Evolutionary conservation across 1,284 basidiomycete genomes (phyloP).

Genomic region (Tausonia pullulans): DNA sequence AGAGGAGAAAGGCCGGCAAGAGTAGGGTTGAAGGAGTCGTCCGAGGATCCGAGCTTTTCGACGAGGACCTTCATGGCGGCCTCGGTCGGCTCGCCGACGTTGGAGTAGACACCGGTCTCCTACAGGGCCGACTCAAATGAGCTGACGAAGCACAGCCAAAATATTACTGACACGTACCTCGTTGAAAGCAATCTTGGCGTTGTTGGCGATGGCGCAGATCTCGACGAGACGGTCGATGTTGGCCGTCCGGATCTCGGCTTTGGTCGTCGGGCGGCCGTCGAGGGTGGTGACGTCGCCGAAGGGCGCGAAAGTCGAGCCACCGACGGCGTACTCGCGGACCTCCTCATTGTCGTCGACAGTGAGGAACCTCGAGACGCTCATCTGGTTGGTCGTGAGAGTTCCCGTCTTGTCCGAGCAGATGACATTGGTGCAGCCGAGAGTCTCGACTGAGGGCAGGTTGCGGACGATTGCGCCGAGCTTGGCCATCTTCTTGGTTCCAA

Average conservation of each 20-base stretch:
- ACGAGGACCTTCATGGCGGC: slow-evolving; percentile 85
- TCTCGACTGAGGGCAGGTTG: slow-evolving; percentile 92
- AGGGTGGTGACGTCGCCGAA: slow-evolving; percentile 56
- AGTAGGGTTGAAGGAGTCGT: slow-evolving; percentile 41
- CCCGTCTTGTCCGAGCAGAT: slow-evolving; percentile 96
- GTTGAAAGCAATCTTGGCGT: slow-evolving; percentile 78
- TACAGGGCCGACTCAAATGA: slow-evolving; percentile 26
- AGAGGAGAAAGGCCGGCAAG: slow-evolving; percentile 48
- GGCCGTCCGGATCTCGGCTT: slow-evolving; percentile 50
- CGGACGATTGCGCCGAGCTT: slow-evolving; percentile 93
- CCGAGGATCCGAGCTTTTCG: slow-evolving; percentile 58
- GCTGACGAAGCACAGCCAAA: not conserved
- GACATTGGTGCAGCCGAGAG: slow-evolving; percentile 87
- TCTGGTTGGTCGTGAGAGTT: slow-evolving; percentile 89
- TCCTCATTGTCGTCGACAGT: slow-evolving; percentile 50
- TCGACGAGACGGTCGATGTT: slow-evolving; percentile 72
- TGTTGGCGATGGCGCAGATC: slow-evolving; percentile 85
- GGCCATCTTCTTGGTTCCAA: slow-evolving; percentile 96
- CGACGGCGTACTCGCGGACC: slow-evolving; percentile 62
- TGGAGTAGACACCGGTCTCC: slow-evolving; percentile 69
- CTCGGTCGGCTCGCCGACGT: slow-evolving; percentile 94
- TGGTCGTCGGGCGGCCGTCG: slow-evolving; percentile 48
- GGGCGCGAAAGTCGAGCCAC: slow-evolving; percentile 83
- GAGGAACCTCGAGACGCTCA: slow-evolving; percentile 83
- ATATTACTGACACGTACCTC: slow-evolving; percentile 40